Evolutionary conservation across 75 land plant genomes (phyloP).

Genomic region (Picea sitchensis): DNA sequence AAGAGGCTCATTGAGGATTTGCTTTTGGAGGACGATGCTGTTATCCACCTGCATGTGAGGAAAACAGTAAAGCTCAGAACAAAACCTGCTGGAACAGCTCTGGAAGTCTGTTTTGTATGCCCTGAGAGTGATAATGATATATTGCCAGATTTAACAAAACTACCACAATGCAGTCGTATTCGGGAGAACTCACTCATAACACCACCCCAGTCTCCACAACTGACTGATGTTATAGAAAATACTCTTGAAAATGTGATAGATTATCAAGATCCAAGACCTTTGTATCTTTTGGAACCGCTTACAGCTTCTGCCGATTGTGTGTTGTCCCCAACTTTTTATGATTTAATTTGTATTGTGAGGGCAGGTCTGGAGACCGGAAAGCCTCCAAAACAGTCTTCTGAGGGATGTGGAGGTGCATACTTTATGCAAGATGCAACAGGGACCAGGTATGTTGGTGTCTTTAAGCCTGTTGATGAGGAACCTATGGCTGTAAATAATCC

Average conservation of each 20-base stretch:
- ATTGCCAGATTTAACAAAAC: background rate
- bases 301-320: constrained; percentile 28
- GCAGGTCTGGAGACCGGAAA: constrained; percentile 63
- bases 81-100: constrained; percentile 39
- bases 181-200: background rate
- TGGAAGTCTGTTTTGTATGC: constrained; percentile 58
- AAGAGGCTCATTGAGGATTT: constrained; percentile 55
- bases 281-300: constrained; percentile 40
- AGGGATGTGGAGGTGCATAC: constrained; percentile 18
- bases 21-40: constrained; percentile 52
- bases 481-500: constrained; percentile 22
- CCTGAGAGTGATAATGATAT: background rate
- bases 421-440: constrained; percentile 16
- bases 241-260: constrained; percentile 2
- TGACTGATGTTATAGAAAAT: background rate
- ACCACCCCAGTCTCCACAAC: background rate
- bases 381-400: constrained; percentile 23
- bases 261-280: background rate
- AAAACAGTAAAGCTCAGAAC: constrained; percentile 62
- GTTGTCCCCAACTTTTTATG: constrained; percentile 28
- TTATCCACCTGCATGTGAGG: constrained; percentile 60
- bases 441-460: constrained; percentile 10
- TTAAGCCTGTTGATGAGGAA: constrained; percentile 28
- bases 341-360: constrained; percentile 34
- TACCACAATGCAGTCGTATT: background rate